Evolutionary conservation across 768 basidiomycete genomes (phyloP).

Genomic region (Mycena rosella): DNA sequence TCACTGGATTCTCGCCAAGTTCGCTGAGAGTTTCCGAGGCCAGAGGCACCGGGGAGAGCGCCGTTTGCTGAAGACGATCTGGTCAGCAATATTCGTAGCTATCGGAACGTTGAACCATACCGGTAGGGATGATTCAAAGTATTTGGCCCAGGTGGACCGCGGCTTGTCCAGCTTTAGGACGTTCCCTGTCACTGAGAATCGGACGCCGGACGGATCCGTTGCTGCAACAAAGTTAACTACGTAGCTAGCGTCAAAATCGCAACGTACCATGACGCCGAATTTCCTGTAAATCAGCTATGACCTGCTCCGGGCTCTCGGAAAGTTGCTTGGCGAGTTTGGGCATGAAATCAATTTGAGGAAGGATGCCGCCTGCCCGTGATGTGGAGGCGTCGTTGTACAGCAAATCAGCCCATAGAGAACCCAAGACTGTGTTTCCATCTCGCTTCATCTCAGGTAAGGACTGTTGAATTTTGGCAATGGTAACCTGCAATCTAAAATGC

Average conservation of each 20-base stretch:
- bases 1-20: conserved; percentile 78
- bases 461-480: conserved; percentile 90
- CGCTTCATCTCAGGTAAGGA: conserved; percentile 93
- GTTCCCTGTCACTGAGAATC: conserved; percentile 94
- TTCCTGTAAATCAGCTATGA: conserved; percentile 81
- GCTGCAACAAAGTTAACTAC: conserved; percentile 59
- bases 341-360: conserved; percentile 83
- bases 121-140: conserved; percentile 72
- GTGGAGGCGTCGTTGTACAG: conserved; percentile 79
- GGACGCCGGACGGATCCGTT: conserved; percentile 82
- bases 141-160: conserved; percentile 77
- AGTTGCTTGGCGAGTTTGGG: conserved; percentile 80
- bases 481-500: conserved; percentile 77
- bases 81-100: neutral
- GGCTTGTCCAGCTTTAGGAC: conserved; percentile 78
- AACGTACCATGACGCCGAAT: conserved; percentile 76
- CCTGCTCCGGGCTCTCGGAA: conserved; percentile 77
- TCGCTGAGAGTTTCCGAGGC: conserved; percentile 77
- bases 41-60: conserved; percentile 76
- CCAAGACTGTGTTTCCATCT: conserved; percentile 84
- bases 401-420: conserved; percentile 75
- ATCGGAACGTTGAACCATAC: conserved; percentile 62
- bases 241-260: neutral
- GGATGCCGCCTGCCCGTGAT: conserved; percentile 73
- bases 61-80: conserved; percentile 53